Evolutionary conservation across 257 asterid species (phyloP).

Genomic region (Coffea canephora): DNA sequence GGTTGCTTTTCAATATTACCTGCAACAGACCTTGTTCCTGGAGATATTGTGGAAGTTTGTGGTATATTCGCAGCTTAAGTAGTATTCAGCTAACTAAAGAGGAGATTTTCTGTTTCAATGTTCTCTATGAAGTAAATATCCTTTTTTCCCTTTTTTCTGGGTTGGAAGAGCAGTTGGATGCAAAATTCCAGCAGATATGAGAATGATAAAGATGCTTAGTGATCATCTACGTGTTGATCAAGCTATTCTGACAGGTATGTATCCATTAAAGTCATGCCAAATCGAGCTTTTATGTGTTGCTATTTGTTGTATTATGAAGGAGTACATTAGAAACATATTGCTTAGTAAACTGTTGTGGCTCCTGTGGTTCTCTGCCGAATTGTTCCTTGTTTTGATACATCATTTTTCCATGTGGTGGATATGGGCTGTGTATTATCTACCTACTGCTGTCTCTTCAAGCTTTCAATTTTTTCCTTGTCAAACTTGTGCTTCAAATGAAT

Average conservation of each 20-base stretch:
- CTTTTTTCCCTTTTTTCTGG: conserved; percentile 18
- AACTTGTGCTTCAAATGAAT: neutral
- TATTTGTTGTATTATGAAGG: neutral
- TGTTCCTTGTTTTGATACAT: neutral
- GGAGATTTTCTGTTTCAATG: neutral
- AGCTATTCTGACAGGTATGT: conserved; percentile 91
- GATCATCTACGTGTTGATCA: conserved; percentile 97
- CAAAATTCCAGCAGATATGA: conserved; percentile 98
- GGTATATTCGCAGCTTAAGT: conserved; percentile 48
- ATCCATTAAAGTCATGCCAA: neutral
- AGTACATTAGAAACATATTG: neutral
- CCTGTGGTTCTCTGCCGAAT: neutral
- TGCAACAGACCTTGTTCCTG: conserved; percentile 96
- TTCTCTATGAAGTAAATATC: conserved; percentile 16
- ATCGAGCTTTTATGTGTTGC: neutral
- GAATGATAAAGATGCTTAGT: conserved; percentile 89
- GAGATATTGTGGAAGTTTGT: conserved; percentile 96
- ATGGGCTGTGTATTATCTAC: neutral
- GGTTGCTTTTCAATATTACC: conserved; percentile 95
- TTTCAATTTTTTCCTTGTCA: neutral
- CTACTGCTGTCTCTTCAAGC: neutral
- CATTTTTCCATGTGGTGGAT: neutral
- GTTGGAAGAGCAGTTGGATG: conserved; percentile 69
- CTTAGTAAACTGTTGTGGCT: neutral
- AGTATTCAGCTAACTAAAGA: conserved; percentile 9